A percentile compares a stretch with the other conserved stretches of the same genome.
phyloP scores from a whole-genome alignment of 2,329 filamentous ascomycete species.

The Pseudocercospora fuligena region DNA sequence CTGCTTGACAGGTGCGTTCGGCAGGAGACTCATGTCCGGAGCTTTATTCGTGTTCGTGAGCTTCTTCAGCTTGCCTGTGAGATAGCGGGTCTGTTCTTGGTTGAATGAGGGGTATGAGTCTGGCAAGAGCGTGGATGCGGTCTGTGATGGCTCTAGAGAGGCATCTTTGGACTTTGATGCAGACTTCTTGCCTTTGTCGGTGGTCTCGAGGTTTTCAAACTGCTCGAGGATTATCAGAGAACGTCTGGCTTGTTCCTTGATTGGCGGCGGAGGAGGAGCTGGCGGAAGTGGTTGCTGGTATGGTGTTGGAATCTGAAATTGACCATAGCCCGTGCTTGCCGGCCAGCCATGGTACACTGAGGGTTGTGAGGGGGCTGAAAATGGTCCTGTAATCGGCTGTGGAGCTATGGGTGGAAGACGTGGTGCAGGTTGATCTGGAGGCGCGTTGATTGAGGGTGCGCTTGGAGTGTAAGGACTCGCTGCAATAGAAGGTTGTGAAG shows the following conservation, averaged over 20 bases:
- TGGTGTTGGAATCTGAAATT: slow-evolving; percentile 24
- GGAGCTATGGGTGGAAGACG: slow-evolving; percentile 18
- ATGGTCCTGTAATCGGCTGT: slow-evolving; percentile 16
- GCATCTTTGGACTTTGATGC: slow-evolving; percentile 27
- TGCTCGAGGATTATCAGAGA: slow-evolving; percentile 41
- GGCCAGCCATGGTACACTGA: slow-evolving; percentile 29
- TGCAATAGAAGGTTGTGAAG: background rate
- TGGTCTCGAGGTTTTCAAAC: slow-evolving; percentile 40
- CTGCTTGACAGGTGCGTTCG: slow-evolving; percentile 39
- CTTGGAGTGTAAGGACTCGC: slow-evolving; percentile 26
- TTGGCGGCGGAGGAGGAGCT: slow-evolving; percentile 32
- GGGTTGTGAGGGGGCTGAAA: slow-evolving; percentile 13
- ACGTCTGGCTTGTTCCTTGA: slow-evolving; percentile 42
- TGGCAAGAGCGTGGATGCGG: slow-evolving; percentile 61
- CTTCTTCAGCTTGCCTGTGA: slow-evolving; percentile 55
- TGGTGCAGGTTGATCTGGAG: slow-evolving; percentile 10
- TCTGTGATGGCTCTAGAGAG: slow-evolving; percentile 58
- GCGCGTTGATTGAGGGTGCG: slow-evolving; percentile 24
- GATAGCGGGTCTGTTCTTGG: slow-evolving; percentile 54
- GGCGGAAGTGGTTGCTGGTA: slow-evolving; percentile 27
- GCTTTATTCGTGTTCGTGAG: slow-evolving; percentile 38
- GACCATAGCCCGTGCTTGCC: slow-evolving; percentile 20
- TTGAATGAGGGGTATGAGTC: slow-evolving; percentile 48
- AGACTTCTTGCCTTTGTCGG: slow-evolving; percentile 30
- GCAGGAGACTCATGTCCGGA: slow-evolving; percentile 40